phyloP scores from a whole-genome alignment of 2,329 filamentous ascomycete species.

The Hypomyces perniciosus region DNA sequence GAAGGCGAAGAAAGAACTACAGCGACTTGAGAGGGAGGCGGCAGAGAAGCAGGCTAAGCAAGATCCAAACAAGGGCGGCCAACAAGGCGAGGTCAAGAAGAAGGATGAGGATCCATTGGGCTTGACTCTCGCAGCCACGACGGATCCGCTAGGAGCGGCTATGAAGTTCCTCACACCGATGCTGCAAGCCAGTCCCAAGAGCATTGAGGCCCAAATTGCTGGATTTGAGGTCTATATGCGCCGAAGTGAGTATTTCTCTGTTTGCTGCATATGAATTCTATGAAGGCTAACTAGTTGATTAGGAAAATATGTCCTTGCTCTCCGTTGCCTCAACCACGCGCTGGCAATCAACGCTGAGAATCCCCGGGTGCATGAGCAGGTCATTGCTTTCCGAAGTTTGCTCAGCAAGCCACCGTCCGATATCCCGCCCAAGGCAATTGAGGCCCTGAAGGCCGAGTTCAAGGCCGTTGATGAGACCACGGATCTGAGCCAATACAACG shows the following conservation, averaged over 20 bases:
- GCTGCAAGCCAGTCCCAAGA: conserved; percentile 74
- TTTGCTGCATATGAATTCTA: background rate
- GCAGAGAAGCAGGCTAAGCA: conserved; percentile 72
- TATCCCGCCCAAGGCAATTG: conserved; percentile 57
- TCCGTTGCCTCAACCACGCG: conserved; percentile 76
- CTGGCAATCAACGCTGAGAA: conserved; percentile 62
- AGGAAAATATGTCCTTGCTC: conserved; percentile 84
- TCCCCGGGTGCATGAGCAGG: conserved; percentile 70
- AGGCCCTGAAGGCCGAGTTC: conserved; percentile 66
- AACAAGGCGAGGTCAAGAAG: conserved; percentile 68
- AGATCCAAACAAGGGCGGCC: conserved; percentile 72
- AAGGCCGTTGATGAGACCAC: conserved; percentile 51
- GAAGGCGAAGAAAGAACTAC: conserved; percentile 75
- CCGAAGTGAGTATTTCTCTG: conserved; percentile 57
- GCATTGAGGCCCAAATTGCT: conserved; percentile 72
- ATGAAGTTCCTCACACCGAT: conserved; percentile 80
- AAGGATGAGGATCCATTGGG: conserved; percentile 86
- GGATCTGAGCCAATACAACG: conserved; percentile 59
- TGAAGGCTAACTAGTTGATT: conserved; percentile 8
- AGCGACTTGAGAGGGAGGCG: conserved; percentile 64
- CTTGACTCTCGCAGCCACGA: conserved; percentile 70
- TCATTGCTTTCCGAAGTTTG: conserved; percentile 60
- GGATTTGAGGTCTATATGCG: conserved; percentile 89
- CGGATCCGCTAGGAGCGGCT: conserved; percentile 76
- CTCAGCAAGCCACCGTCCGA: conserved; percentile 51